phyloP scores from a whole-genome alignment of 768 basidiomycete genomes.

The Galerina sulciceps region DNA sequence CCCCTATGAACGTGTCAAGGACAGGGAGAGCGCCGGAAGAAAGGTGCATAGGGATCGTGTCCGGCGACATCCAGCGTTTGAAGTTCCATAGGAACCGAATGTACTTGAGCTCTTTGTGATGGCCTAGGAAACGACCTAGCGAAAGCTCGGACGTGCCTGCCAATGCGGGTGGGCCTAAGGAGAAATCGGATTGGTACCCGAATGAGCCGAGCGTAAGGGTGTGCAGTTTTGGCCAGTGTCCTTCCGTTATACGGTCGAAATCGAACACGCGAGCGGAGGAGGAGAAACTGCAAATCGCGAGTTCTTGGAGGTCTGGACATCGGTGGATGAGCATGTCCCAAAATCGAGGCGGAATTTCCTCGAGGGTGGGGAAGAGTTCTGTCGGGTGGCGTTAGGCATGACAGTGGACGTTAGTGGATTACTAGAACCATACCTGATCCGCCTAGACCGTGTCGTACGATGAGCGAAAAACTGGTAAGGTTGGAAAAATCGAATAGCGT shows the following conservation, averaged over 20 bases:
- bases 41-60: slow-evolving; percentile 37
- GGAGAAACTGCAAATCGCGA: slow-evolving; percentile 54
- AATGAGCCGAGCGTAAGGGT: slow-evolving; percentile 54
- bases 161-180: slow-evolving; percentile 34
- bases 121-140: slow-evolving; percentile 41
- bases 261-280: slow-evolving; percentile 48
- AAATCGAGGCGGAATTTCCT: slow-evolving; percentile 42
- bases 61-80: slow-evolving; percentile 52
- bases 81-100: slow-evolving; percentile 56
- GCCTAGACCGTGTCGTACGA: slow-evolving; percentile 48
- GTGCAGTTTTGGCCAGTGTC: slow-evolving; percentile 43
- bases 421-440: slow-evolving; percentile 33
- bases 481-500: slow-evolving; percentile 45
- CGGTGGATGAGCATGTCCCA: slow-evolving; percentile 53
- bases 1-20: slow-evolving; percentile 47
- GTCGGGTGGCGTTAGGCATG: neutral
- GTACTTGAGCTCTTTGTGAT: slow-evolving; percentile 41
- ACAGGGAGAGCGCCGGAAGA: slow-evolving; percentile 29
- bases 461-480: slow-evolving; percentile 49
- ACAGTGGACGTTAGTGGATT: neutral
- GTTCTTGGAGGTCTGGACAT: slow-evolving; percentile 52
- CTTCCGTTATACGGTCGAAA: slow-evolving; percentile 42
- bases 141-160: slow-evolving; percentile 21
- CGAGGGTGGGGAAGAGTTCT: slow-evolving; percentile 43
- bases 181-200: slow-evolving; percentile 50